A percentile compares a stretch with the other conserved stretches of the same genome.
Conservation (phyloP, 305 asterid species). For the Rubia balearica region DNA sequence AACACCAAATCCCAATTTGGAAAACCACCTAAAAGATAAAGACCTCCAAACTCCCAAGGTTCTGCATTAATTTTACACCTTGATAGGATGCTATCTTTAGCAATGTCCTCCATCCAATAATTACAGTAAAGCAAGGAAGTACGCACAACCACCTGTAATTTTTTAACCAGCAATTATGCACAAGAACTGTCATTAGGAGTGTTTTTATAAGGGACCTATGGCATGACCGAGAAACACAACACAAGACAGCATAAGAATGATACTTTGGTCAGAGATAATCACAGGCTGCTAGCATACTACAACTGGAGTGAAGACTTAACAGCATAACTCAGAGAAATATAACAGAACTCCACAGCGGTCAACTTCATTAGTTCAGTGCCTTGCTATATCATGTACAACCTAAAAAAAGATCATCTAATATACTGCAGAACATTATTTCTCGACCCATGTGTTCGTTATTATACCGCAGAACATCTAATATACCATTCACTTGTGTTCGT, state of each 20-base stretch:
- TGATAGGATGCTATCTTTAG: conserved; percentile 73
- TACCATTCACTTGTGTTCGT: not conserved
- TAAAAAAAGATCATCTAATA: too few species aligned
- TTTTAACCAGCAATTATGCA: not conserved
- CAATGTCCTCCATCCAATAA: conserved; percentile 63
- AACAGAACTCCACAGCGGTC: not conserved
- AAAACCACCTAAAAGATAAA: conserved; percentile 89
- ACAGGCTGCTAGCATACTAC: not conserved
- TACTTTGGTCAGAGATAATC: not conserved
- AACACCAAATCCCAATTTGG: conserved; percentile 98
- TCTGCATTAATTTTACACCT: conserved; percentile 90
- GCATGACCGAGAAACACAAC: not conserved
- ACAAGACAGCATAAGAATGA: not conserved
- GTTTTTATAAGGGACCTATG: not conserved
- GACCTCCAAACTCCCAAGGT: conserved; percentile 99
- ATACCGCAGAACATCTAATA: too few species aligned
- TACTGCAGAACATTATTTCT: not conserved
- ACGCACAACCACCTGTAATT: not conserved
- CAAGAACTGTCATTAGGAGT: not conserved
- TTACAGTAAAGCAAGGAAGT: not conserved
- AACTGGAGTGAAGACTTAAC: not conserved
- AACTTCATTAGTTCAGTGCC: too few species aligned
- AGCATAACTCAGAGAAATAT: not conserved
- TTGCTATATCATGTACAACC: not conserved
- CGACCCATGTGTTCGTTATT: too few species aligned